Base-by-base conservation (phyloP, 164 flowering plant genomes). In the Piper betle region DNA sequence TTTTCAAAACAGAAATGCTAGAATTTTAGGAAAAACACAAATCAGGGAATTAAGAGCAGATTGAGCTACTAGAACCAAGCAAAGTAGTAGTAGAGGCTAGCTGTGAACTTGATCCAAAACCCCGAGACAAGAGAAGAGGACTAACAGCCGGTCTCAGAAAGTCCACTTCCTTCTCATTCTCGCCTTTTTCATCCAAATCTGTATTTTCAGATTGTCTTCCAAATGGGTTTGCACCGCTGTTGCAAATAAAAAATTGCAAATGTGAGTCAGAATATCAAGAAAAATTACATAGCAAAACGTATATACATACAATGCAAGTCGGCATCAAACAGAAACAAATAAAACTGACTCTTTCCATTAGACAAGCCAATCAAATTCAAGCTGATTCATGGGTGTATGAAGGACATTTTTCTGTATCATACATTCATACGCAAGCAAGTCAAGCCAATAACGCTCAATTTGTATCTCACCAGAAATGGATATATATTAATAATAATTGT, bases 31-130 rank as follows among this genome's bases (percentile, higher is more conserved):
- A 16, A 43, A n/a, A 16, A 37, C 58, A 68, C 61, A 68, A 33
- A 93, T 97, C 96, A 87, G 96, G 60, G 96, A 88, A 63, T 87
- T 90, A 63, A 85, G 39, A 71, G 96, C 90, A 67, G 82, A 79
- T 68, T 87, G 82, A 25, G 77, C 59, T 25, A 62, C 64, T 62
- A 3, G 58, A 53, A 62, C 65, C 52, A 18, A 62, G 39, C 9
- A 62, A 37, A 54, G 37, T 53, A 18, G 57, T 16, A 52, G 65
- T 53, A 19, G 37, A 42, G 20, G 58, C 52, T 52, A 56, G 33
- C n/a, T 53, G 55, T 13, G 59, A 33, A 25, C 58, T 62, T 33
- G 58, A 63, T 15, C 60, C 48, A 39, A 33, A 58, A 64, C 40
- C 46, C n/a, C 5, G 68, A 62, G 17, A 55, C 7, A 25, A 25